Evolutionary conservation across 179 eudicot genomes (phyloP).

Genomic region (Patellifolia procumbens): DNA sequence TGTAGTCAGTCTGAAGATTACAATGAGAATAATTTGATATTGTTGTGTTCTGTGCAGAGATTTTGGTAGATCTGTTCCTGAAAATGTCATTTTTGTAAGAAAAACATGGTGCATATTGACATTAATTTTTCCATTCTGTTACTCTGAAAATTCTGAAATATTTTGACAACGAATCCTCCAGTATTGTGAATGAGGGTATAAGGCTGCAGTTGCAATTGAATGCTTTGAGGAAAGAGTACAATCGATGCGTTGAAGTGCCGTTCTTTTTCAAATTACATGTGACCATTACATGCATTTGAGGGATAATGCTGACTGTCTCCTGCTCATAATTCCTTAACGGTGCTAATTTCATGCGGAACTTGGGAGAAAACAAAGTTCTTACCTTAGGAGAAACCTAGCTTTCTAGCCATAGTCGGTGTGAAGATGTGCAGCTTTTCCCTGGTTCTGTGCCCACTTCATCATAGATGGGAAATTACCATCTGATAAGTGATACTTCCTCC

Average conservation of each 20-base stretch:
- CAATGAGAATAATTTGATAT: neutral
- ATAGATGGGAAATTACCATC: neutral
- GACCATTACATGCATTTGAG: neutral
- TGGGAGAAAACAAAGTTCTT: neutral
- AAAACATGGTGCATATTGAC: neutral
- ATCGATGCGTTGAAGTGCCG: neutral
- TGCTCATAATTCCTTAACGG: neutral
- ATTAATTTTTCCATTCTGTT: neutral
- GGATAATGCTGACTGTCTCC: constrained; percentile 1
- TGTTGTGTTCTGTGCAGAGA: neutral
- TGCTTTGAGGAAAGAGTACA: neutral
- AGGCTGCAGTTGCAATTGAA: neutral
- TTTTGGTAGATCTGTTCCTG: neutral
- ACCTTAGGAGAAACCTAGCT: neutral
- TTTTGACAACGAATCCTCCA: neutral
- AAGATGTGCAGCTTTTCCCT: neutral
- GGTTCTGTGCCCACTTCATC: neutral
- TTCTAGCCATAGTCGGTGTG: neutral
- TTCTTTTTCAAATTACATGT: neutral
- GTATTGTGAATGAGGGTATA: neutral
- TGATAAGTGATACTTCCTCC: constrained; percentile 3
- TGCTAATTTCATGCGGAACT: neutral
- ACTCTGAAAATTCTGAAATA: neutral
- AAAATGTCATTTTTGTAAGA: neutral
- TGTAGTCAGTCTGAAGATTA: neutral